Base-by-base conservation (phyloP, 108 stramenopile species). In the Schizochytrium sp. region DNA sequence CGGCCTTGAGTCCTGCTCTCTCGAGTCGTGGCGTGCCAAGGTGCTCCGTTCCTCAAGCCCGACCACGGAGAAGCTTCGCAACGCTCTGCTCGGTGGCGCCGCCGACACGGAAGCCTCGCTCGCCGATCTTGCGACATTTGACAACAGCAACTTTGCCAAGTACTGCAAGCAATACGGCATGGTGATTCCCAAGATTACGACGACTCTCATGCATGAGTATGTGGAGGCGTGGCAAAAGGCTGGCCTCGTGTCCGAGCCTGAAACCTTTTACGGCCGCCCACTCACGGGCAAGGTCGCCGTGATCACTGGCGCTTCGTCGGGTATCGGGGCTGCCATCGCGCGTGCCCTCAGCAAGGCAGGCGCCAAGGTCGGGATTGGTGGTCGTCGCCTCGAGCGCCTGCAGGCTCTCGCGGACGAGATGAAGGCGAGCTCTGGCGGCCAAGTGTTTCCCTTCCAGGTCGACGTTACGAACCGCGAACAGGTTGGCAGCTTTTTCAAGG, bases 281-380 rank as follows among this genome's bases (percentile, higher is more conserved):
- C 93, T 95, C 23, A 76, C 87, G 44, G 94, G 94, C 12, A 93
- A 94, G 88, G 92, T 95, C 12, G 94, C 94, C 87, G 90, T 95
- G 34, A 93, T 96, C 2, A 92, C 94, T 0, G 96, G 96, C 55
- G 95, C 96, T 19, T 94, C 94, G 8, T 94, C 93, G 60, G 96
- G 96, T 5, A 95, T 96, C 48, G 96, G 96, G 28, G 93, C 92
- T 3, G 93, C 93, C 5, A 95, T 95, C 87, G 96, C 95, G 44
- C 72, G 91, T 44, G 90, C 89, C 14, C 90, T 96, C 5, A 92
- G 91, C 83, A 58, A 72, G 44, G 88, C 90, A 41, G 95, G 95
- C 4, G 94, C 94, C 5, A 93, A 93, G 51, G 94, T 96, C 12
- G 90, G 87, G 48, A 94, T 96, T 88, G 94, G 95, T 60, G 95